Evolutionary conservation across 2,329 filamentous ascomycete genomes (phyloP), one percentile per base, ranked within the genome.

Genomic region (Fusarium pininemorale): DNA sequence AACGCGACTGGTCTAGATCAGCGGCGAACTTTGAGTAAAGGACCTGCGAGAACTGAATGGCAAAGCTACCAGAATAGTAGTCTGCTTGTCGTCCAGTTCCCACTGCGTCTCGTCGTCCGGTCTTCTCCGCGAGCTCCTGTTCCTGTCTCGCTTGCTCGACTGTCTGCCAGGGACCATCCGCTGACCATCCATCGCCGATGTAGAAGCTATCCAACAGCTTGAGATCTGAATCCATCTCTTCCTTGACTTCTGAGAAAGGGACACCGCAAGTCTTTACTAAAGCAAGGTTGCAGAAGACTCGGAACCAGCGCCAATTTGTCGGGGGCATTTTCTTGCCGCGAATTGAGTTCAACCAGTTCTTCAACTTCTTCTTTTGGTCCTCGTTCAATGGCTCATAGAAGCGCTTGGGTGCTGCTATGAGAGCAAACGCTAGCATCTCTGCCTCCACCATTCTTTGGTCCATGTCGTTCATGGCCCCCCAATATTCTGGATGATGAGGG

Each of bases 391-490:
- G 72, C 15, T 79, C 79, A 68, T 86, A 83, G 6, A 79, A 74
- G 7, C 45, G 66, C 3, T 80, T 74, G 4, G 87, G 86, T 0
- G 85, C 84, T 6, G 80, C 77, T 1, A 89, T 79, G 3, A 89
- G 78, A 0, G 86, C 85, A 73, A 85, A 87, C 1, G 85, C 83
- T 7, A 89, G 81, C 32, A 86, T 85, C 72, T 89, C 87, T 45
- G 86, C 83, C 70, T 89, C 87, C 1, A 89, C 87, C 87, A 89
- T 89, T 5, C 86, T 78, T 72, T 89, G 87, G 55, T 89, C 86
- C 26, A 81, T 81, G 9, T 86, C 75, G 0, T 80, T 78, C 5
- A 88, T 82, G 3, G 80, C 76, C 0, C 86, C 87, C 87, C 87
- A 89, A 69, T 87, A 89, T 30, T 84, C 83, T 0, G 70, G 44